These are phyloP conservation scores for Hypholoma fasciculare DNA, from an alignment of 768 basidiomycete genomes.

Conservation along the genomic window DNA sequence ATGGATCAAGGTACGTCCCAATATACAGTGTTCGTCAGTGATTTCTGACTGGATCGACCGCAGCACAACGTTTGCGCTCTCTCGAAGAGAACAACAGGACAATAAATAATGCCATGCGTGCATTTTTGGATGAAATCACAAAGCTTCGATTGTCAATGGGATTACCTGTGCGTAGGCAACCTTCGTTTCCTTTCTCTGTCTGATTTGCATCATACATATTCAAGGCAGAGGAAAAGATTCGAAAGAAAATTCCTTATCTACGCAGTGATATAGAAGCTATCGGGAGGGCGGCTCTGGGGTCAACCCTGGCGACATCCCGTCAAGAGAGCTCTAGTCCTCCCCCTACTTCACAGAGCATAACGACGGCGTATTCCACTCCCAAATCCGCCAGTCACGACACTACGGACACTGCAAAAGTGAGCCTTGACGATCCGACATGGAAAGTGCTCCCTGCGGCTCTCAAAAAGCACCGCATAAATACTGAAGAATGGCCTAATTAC, in stretches of 20 bases:
- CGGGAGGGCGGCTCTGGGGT: constrained; percentile 11
- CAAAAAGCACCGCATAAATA: constrained; percentile 97
- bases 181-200: neutral
- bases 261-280: constrained; percentile 4
- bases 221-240: constrained; percentile 25
- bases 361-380: constrained; percentile 31
- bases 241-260: constrained; percentile 8
- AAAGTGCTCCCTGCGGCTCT: constrained; percentile 98
- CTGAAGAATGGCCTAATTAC: constrained; percentile 97
- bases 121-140: constrained; percentile 65
- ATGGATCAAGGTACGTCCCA: constrained; percentile 65
- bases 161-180: constrained; percentile 32
- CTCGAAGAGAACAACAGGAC: constrained; percentile 79
- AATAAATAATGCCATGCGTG: constrained; percentile 58
- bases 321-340: neutral
- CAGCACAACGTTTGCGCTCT: constrained; percentile 63
- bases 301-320: constrained; percentile 22
- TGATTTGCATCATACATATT: neutral
- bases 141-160: constrained; percentile 33
- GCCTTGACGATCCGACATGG: constrained; percentile 95
- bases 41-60: constrained; percentile 1
- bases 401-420: constrained; percentile 84
- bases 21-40: constrained; percentile 3
- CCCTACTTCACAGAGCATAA: neutral
- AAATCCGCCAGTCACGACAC: constrained; percentile 62